Percentiles rank a stretch among this genome's conserved stretches.
These are phyloP conservation scores for Eucalyptus curtisii DNA, from an alignment of 345 rosid species.

Conservation along the genomic window DNA sequence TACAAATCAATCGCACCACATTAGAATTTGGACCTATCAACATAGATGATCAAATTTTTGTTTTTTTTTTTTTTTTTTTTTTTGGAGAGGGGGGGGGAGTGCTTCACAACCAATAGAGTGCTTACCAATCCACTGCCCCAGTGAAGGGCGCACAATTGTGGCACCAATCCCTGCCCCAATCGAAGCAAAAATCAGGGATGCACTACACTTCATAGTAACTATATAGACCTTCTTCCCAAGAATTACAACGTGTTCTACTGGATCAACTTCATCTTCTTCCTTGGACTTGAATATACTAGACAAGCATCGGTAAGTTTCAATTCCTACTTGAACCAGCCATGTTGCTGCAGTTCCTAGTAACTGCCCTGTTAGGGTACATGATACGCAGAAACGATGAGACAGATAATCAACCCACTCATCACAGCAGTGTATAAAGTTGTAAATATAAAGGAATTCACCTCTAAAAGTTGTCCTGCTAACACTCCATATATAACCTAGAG, in stretches of 20 bases:
- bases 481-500: constrained; percentile 44
- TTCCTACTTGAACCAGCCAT: constrained; percentile 85
- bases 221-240: constrained; percentile 69
- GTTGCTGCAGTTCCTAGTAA: constrained; percentile 73
- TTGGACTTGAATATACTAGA: constrained; percentile 12
- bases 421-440: not conserved
- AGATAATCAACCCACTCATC: not conserved
- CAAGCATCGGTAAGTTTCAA: constrained; percentile 56
- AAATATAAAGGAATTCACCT: constrained; percentile 27
- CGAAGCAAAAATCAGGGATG: constrained; percentile 80
- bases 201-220: constrained; percentile 58
- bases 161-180: constrained; percentile 92
- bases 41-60: not conserved
- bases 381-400: not conserved
- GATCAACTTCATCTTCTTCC: constrained; percentile 25
- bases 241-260: constrained; percentile 35
- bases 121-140: constrained; percentile 96
- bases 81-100: not conserved
- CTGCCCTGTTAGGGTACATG: constrained; percentile 44
- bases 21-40: not conserved
- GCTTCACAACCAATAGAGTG: not conserved
- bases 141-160: constrained; percentile 54
- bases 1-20: constrained; percentile 1
- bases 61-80: too few relatives aligned
- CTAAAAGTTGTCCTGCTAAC: constrained; percentile 84